Evolutionary conservation across 2,329 filamentous ascomycete genomes (phyloP), one percentile per base, ranked within the genome.

Genomic region (Ilyonectria destructans): DNA sequence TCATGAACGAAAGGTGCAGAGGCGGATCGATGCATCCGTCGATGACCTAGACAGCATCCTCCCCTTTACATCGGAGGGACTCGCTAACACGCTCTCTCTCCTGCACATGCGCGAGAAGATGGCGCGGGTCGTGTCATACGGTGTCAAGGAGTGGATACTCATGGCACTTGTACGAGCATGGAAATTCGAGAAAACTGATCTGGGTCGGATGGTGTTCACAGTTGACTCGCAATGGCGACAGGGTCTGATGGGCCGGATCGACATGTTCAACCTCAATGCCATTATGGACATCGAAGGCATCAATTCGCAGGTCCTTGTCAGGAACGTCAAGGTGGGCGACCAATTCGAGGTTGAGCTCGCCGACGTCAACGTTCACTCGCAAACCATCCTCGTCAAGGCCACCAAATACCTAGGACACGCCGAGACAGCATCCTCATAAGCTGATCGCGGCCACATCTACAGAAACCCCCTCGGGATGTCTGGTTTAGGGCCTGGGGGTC

Each of bases 91-190:
- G 62, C 80, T 90, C 15, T 85, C 86, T 7, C 80, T 85, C 65
- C 79, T 90, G 56, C 83, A 85, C 31, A 79, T 88, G 73, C 85
- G 87, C 46, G 87, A 90, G 82, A 85, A 83, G 71, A 84, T 86
- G 79, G 82, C 84, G 48, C 82, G 82, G 35, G 71, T 80, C 2
- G 79, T 89, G 40, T 74, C 78, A n/a, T 77, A 80, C 51, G 87
- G 87, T 59, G 76, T 77, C 49, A 74, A 82, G 70, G 84, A 88
- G 72, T 91, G 88, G 87, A 84, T 89, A 54, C 81, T 89, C 54
- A 88, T 91, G 74, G 88, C 89, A 26, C 81, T 92, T 35, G 81
- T 89, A 59, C 87, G 89, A 15, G 89, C 87, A 15, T 91, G 89
- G 89, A 81, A 82, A 69, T 89, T 86, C 72, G 86, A 90, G 74